phyloP scores from a whole-genome alignment of 2,329 filamentous ascomycete genomes.

The Daldinia sp. region DNA sequence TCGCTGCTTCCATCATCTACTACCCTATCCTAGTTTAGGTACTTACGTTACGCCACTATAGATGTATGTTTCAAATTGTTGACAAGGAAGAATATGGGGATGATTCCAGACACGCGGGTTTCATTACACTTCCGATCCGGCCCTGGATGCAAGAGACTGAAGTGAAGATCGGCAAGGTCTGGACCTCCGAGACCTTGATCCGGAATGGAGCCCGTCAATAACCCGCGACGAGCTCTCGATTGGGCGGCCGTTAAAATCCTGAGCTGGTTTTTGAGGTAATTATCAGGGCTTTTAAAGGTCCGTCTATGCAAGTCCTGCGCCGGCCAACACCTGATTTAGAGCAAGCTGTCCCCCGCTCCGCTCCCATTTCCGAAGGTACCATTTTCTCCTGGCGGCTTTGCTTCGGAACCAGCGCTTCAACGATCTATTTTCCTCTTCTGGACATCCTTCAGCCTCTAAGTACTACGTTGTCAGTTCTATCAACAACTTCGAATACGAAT shows the following conservation, averaged over 20 bases:
- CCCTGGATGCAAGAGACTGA: conserved; percentile 6
- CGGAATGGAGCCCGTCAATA: conserved; percentile 19
- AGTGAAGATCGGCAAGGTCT: conserved; percentile 31
- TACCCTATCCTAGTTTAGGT: conserved; percentile 3
- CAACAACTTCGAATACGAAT: conserved; percentile 13
- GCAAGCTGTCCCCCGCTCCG: conserved; percentile 27
- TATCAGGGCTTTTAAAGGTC: conserved; percentile 10
- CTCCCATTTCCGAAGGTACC: conserved; percentile 37
- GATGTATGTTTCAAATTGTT: background rate
- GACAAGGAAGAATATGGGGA: conserved; percentile 12
- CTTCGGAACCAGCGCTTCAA: conserved; percentile 15
- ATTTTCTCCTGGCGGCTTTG: conserved; percentile 29
- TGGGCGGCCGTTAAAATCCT: conserved; percentile 4
- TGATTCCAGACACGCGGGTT: conserved; percentile 5
- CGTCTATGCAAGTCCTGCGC: conserved; percentile 14
- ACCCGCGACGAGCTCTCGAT: conserved; percentile 1
- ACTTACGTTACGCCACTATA: conserved; percentile 15
- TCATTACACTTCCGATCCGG: conserved; percentile 18
- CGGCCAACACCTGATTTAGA: conserved; percentile 15
- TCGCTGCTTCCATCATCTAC: background rate
- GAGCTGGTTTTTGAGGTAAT: conserved; percentile 9
- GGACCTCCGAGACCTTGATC: conserved; percentile 35
- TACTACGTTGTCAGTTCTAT: conserved; percentile 12
- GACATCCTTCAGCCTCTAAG: conserved; percentile 14
- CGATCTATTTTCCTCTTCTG: conserved; percentile 17